These are phyloP conservation scores for Cardiospermum halicacabum DNA, from an alignment of 345 rosid genomes.

Conservation along the genomic window DNA sequence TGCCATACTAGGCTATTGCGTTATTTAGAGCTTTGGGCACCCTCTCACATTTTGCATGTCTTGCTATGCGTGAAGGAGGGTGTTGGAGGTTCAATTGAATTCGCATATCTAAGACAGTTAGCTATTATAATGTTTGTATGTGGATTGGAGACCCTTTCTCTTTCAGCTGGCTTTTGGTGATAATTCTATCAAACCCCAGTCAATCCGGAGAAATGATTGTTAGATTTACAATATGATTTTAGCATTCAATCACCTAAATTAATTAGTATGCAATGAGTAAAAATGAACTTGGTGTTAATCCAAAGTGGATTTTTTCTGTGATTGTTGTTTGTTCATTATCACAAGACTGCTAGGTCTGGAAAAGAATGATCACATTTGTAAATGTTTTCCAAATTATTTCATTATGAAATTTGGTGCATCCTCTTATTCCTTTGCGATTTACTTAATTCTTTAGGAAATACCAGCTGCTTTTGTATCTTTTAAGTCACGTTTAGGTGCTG, in stretches of 20 bases:
- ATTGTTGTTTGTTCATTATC: not conserved
- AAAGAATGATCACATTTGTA: not conserved
- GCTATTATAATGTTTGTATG: no score
- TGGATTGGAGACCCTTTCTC: no score
- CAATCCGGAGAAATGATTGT: not conserved
- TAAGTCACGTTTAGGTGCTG: slow-evolving; percentile 74
- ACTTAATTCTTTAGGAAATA: slow-evolving; percentile 52
- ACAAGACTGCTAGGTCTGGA: slow-evolving; percentile 1
- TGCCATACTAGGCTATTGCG: no score
- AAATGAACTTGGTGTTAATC: not conserved
- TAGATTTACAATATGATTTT: not conserved
- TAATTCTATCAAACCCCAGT: no score
- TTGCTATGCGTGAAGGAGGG: no score
- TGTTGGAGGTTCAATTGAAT: no score
- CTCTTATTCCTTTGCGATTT: slow-evolving; percentile 11
- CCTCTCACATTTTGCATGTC: no score
- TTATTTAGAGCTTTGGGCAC: no score
- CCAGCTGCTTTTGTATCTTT: slow-evolving; percentile 93
- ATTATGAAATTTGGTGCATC: slow-evolving; percentile 11
- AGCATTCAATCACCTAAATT: not conserved
- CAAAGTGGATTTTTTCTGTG: not conserved
- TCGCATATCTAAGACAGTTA: not conserved
- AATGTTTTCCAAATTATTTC: not conserved
- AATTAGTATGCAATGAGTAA: not conserved
- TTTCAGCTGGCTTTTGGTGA: no score